Evolutionary conservation across 768 basidiomycete species (phyloP).

Genomic region (Psilocybe sp.): DNA sequence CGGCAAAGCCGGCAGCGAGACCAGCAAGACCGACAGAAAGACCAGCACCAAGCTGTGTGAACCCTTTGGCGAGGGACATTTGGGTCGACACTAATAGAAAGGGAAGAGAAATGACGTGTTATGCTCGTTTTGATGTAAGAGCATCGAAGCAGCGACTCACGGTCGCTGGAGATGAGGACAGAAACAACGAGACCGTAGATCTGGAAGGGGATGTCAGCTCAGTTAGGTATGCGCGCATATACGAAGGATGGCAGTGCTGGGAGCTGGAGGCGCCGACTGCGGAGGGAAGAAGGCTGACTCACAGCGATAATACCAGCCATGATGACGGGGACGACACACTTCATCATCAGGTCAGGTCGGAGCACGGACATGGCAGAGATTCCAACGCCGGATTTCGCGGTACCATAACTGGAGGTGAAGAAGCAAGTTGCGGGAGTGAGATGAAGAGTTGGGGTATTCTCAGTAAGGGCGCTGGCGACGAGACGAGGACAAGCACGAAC

Average conservation of each 20-base stretch:
- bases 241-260: slow-evolving; percentile 1
- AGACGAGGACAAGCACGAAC: slow-evolving; percentile 36
- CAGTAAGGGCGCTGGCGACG: slow-evolving; percentile 8
- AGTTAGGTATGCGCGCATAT: not conserved
- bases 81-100: slow-evolving; percentile 54
- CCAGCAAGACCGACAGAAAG: slow-evolving; percentile 86
- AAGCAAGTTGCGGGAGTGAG: not conserved
- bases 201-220: slow-evolving; percentile 32
- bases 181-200: slow-evolving; percentile 98
- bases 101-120: not conserved
- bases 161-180: slow-evolving; percentile 86
- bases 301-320: slow-evolving; percentile 99
- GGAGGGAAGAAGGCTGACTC: slow-evolving; percentile 30
- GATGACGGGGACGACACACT: slow-evolving; percentile 94
- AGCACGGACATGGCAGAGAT: slow-evolving; percentile 98
- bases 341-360: slow-evolving; percentile 97
- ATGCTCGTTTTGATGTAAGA: not conserved
- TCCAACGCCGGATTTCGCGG: slow-evolving; percentile 97
- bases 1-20: slow-evolving; percentile 95
- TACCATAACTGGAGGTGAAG: slow-evolving; percentile 77
- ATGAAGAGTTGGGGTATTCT: slow-evolving; percentile 4
- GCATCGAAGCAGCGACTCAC: slow-evolving; percentile 48
- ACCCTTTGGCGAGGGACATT: slow-evolving; percentile 93
- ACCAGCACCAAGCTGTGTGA: slow-evolving; percentile 92
- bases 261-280: slow-evolving; percentile 1